A percentile compares a stretch with the other conserved stretches of the same genome.
Conservation (phyloP, 768 basidiomycete species). For the Tylopilus intermedius region DNA sequence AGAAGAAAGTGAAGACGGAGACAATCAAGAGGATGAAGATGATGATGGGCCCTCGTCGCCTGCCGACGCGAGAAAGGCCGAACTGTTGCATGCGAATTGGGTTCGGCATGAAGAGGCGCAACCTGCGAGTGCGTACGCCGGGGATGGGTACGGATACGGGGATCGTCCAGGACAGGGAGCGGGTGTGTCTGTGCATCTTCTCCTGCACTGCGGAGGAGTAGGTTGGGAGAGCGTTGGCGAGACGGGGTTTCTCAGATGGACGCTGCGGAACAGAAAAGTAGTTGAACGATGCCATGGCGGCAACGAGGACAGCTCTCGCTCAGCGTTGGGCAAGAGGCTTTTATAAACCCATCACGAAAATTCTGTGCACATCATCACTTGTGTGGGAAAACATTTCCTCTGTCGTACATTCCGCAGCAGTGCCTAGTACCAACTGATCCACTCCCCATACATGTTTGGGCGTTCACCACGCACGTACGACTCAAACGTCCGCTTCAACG, state of each 20-base stretch:
- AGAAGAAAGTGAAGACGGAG: constrained; percentile 52
- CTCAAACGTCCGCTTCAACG: constrained; percentile 93
- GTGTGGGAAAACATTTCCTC: constrained; percentile 26
- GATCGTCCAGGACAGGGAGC: constrained; percentile 52
- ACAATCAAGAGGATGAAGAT: constrained; percentile 44
- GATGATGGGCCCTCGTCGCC: constrained; percentile 51
- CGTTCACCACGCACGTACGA: constrained; percentile 78
- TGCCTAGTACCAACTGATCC: constrained; percentile 30
- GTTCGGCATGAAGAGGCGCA: constrained; percentile 59
- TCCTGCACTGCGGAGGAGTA: constrained; percentile 61
- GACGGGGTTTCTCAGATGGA: constrained; percentile 38
- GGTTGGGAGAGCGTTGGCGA: constrained; percentile 41
- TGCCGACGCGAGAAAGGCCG: constrained; percentile 52
- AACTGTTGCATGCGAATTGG: constrained; percentile 55
- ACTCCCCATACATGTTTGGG: constrained; percentile 89
- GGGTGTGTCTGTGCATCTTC: constrained; percentile 50
- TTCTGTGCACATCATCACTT: no score
- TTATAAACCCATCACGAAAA: constrained; percentile 3
- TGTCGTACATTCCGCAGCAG: constrained; percentile 24
- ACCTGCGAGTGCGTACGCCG: constrained; percentile 48
- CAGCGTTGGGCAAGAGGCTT: constrained; percentile 8
- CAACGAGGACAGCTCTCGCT: constrained; percentile 2
- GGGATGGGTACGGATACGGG: constrained; percentile 58
- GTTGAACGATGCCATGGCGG: constrained; percentile 41
- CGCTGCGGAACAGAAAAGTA: constrained; percentile 45